Evolutionary conservation across 306 rosid genomes (phyloP), one percentile per base, ranked within the genome.

Genomic region (Castanea mollissima): DNA sequence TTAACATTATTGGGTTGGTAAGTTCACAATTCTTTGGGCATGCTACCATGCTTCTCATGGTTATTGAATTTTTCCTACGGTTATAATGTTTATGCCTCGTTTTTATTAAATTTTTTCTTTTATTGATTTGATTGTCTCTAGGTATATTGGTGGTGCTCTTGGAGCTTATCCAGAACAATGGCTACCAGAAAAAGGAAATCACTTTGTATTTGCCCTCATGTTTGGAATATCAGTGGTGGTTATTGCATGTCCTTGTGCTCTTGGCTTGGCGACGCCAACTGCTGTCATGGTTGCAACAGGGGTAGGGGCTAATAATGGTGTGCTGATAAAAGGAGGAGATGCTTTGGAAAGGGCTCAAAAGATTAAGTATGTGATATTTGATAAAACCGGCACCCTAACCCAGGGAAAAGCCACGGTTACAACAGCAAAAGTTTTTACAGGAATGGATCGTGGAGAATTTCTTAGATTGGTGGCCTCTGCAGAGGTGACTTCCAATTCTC

Each of bases 211-310:
- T 81, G 94, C 99, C 73, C 99, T 96, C 55, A 96, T 96, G 99
- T 96, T 96, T 85, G 89, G 97, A 35, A 96, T 96, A 88, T 82
- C 97, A 69, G 98, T 93, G 21, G 97, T 96, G 83, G 99, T 96
- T 79, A 93, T 96, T 85, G 98, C 99, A 52, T 96, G 99, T 72
- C 99, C 99, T 29, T 96, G 98, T 85, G 98, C 99, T 59, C 97
- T 96, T 76, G 99, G 98, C 74, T 89, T 96, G 92, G 99, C 99
- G 80, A 96, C 99, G 29, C 99, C 98, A 59, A 96, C 99, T 73
- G 99, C 99, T 76, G 96, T 93, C 81, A 96, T 96, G 99, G 99
- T 96, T 79, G 99, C 99, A 38, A 93, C 99, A 2, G 98, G 99
- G 71, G 96, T 96, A 87, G 99, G 99, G 68, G 99, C 99, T 38